Evolutionary conservation across 2,329 filamentous ascomycete species (phyloP).

Genomic region (Niveomyces coronatus): DNA sequence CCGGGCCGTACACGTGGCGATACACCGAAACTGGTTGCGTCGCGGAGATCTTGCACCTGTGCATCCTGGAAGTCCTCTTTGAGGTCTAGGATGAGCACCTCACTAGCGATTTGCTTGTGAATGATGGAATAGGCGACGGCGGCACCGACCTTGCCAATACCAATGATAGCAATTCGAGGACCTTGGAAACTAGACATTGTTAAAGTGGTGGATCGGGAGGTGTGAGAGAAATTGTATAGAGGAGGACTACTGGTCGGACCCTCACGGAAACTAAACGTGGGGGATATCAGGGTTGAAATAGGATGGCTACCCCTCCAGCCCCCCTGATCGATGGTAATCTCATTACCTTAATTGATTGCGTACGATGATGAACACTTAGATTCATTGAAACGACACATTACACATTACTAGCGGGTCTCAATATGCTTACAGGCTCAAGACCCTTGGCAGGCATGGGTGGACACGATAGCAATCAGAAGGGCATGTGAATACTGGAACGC

Average conservation of each 20-base stretch:
- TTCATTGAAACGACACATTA: constrained; percentile 7
- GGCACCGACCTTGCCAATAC: constrained; percentile 39
- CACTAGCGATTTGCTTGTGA: constrained; percentile 35
- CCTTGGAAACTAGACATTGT: constrained; percentile 9
- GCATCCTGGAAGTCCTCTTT: constrained; percentile 34
- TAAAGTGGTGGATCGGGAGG: too few relatives aligned
- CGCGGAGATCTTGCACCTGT: constrained; percentile 41
- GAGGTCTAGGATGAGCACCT: constrained; percentile 44
- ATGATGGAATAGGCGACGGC: constrained; percentile 42
- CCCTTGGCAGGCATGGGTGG: constrained; percentile 9
- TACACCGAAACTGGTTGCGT: constrained; percentile 34
- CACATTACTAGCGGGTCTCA: constrained; percentile 5
- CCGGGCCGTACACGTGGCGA: constrained; percentile 33
- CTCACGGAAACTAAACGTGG: not conserved
- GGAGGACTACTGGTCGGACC: not conserved
- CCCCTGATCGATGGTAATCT: too few relatives aligned
- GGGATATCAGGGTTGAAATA: constrained; percentile 9
- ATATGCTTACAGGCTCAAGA: constrained; percentile 8
- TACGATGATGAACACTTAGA: not conserved
- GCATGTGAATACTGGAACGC: not conserved
- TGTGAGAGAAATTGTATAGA: not conserved
- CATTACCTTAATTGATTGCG: constrained; percentile 8
- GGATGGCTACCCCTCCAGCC: not conserved
- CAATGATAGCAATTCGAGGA: constrained; percentile 34
- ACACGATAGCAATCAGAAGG: constrained; percentile 3